phyloP scores from a whole-genome alignment of 768 basidiomycete species.

The Collybia mongolica region DNA sequence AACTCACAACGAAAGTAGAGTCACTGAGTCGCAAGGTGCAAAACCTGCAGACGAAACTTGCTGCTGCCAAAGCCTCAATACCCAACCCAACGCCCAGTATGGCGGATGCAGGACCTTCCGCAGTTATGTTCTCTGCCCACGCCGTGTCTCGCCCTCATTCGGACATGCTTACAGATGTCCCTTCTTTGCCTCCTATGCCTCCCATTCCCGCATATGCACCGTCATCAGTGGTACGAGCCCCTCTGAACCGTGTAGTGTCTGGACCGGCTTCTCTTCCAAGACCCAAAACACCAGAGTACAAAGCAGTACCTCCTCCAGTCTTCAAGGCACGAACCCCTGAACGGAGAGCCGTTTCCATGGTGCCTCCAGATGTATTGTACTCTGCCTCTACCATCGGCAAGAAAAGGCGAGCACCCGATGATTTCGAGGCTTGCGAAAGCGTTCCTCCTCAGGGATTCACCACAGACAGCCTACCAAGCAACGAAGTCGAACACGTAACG shows the following conservation, averaged over 20 bases:
- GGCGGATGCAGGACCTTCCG: slow-evolving; percentile 9
- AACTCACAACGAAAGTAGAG: slow-evolving; percentile 67
- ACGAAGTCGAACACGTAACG: slow-evolving; percentile 39
- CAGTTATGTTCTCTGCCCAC: slow-evolving; percentile 9
- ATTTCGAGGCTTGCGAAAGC: slow-evolving; percentile 57
- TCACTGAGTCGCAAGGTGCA: slow-evolving; percentile 71
- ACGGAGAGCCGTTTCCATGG: slow-evolving; percentile 20
- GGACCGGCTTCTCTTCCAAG: slow-evolving; percentile 40
- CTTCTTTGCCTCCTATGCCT: slow-evolving; percentile 18
- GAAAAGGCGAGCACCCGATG: slow-evolving; percentile 77
- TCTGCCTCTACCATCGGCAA: slow-evolving; percentile 51
- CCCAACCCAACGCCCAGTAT: slow-evolving; percentile 12
- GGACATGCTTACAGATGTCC: slow-evolving; percentile 21
- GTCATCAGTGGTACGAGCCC: slow-evolving; percentile 17
- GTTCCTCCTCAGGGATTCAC: slow-evolving; percentile 69
- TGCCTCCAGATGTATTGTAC: slow-evolving; percentile 22
- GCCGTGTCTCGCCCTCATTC: slow-evolving; percentile 25
- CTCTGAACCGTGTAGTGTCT: slow-evolving; percentile 37
- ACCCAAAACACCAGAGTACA: slow-evolving; percentile 56
- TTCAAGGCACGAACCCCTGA: slow-evolving; percentile 58
- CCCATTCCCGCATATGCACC: slow-evolving; percentile 11
- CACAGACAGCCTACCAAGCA: slow-evolving; percentile 46
- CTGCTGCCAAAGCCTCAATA: slow-evolving; percentile 45
- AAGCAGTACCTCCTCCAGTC: slow-evolving; percentile 32
- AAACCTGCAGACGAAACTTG: slow-evolving; percentile 65